These are phyloP conservation scores for Microcera coccophila DNA, from an alignment of 2,329 filamentous ascomycete species.

Conservation along the genomic window DNA sequence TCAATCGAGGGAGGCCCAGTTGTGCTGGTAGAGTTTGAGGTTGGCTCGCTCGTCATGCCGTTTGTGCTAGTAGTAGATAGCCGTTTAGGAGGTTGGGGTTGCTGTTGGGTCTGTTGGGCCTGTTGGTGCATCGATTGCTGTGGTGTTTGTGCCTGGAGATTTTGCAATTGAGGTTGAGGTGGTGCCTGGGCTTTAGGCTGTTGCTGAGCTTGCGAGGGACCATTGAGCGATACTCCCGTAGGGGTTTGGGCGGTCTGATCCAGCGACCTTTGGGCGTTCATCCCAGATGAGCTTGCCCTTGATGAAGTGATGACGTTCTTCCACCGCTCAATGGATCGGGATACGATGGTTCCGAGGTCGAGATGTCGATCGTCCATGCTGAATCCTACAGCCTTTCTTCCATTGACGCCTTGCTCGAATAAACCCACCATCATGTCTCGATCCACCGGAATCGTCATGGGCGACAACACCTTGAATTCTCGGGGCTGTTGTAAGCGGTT, in stretches of 20 bases:
- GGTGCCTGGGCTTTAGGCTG: not conserved
- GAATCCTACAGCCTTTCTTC: conserved; percentile 41
- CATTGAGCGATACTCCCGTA: conserved; percentile 19
- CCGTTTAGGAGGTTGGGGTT: conserved; percentile 25
- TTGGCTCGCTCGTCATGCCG: conserved; percentile 33
- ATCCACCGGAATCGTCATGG: conserved; percentile 51
- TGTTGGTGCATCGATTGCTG: conserved; percentile 17
- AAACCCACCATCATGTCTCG: conserved; percentile 45
- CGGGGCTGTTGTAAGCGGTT: conserved; percentile 56
- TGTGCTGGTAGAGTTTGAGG: conserved; percentile 30
- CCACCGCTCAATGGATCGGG: conserved; percentile 58
- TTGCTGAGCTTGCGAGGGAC: conserved; percentile 10
- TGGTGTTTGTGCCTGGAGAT: conserved; percentile 15
- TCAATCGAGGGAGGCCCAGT: conserved; percentile 40
- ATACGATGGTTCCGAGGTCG: conserved; percentile 50
- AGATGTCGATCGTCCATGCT: conserved; percentile 48
- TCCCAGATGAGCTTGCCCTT: conserved; percentile 41
- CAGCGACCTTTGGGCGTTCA: conserved; percentile 49
- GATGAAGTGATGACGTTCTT: conserved; percentile 56
- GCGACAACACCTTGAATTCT: conserved; percentile 53
- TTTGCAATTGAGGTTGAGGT: conserved; percentile 7
- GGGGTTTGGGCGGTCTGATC: conserved; percentile 32
- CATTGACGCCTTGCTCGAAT: conserved; percentile 43
- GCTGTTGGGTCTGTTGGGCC: conserved; percentile 22
- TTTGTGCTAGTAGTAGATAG: conserved; percentile 36